Evolutionary conservation across 2,329 filamentous ascomycete genomes (phyloP), one percentile per base, ranked within the genome.

Genomic region (Pseudogymnoascus sp.): DNA sequence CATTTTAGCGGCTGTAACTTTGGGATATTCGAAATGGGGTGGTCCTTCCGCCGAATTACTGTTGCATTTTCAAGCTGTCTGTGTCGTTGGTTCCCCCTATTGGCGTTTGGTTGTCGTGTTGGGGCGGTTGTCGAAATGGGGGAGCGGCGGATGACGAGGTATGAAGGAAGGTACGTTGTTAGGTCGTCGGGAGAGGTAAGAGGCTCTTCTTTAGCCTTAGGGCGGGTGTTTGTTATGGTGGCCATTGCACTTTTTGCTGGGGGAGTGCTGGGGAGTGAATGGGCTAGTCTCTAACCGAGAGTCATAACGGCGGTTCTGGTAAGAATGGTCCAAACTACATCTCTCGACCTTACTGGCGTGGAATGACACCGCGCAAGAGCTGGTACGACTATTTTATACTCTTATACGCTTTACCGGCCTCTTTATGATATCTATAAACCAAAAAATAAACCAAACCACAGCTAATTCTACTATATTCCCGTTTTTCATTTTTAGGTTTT

Each of bases 81-180:
- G 9, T 17, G 23, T 53, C 47, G 47, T 28, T 50, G 3, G 7
- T 28, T 50, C 23, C 44, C n/a, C 15, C 44, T 17, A 1, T 50
- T 26, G 23, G 21, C 44, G 44, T 53, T 53, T 53, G 23, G 23
- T 53, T 28, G 47, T 53, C 47, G 47, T 31, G 47, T 17, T 31
- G 23, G 9, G 13, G 8, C 5, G 47, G 47, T 53, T 53, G 23
- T 53, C 15, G 44, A 47, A 47, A 26, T n/a, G 28, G 28, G 28
- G 28, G 42, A 47, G 21, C 44, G 47, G 47, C 23, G 47, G 23
- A 53, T 53, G 47, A 53, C 47, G 47, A 53, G 23, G 47, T 53
- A 53, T 53, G 23, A 53, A 53, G 47, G 47, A 53, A 53, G 47
- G 47, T 53, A 53, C 47, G 47, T 31, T 53, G 47, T 31, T 53